Conservation (phyloP, 306 rosid genomes). For the Hippophae rhamnoides region DNA sequence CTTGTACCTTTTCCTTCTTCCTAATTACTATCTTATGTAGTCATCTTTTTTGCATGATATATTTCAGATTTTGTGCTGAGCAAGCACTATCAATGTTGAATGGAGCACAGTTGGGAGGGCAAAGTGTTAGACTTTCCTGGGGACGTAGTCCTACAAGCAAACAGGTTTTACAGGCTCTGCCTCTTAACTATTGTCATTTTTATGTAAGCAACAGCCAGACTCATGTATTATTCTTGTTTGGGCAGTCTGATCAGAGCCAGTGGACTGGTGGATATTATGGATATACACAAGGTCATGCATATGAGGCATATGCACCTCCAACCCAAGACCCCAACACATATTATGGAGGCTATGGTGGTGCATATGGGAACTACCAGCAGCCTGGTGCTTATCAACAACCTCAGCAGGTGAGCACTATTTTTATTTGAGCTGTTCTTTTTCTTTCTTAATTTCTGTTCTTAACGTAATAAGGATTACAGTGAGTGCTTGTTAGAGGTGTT, state of each 20-base stretch:
- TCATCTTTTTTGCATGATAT: not conserved
- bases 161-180: constrained; percentile 27
- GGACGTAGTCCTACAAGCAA: constrained; percentile 66
- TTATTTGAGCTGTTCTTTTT: no score
- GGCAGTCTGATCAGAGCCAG: constrained; percentile 46
- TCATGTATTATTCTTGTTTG: constrained; percentile 8
- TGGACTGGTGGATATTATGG: constrained; percentile 55
- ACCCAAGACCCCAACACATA: constrained; percentile 53
- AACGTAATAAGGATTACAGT: no score
- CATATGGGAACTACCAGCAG: constrained; percentile 57
- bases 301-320: constrained; percentile 31
- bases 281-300: constrained; percentile 9
- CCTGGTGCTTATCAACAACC: constrained; percentile 51
- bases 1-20: no score
- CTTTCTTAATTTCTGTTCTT: no score
- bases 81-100: constrained; percentile 49
- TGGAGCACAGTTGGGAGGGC: constrained; percentile 47
- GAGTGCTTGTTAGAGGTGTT: no score
- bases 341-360: constrained; percentile 45
- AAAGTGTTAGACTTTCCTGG: constrained; percentile 61
- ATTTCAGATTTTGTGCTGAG: constrained; percentile 45
- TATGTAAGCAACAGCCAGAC: no score
- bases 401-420: constrained; percentile 32
- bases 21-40: not conserved
- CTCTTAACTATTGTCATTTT: not conserved